phyloP scores from a whole-genome alignment of 163 green algal genomes.

The Prototheca wickerhamii region DNA sequence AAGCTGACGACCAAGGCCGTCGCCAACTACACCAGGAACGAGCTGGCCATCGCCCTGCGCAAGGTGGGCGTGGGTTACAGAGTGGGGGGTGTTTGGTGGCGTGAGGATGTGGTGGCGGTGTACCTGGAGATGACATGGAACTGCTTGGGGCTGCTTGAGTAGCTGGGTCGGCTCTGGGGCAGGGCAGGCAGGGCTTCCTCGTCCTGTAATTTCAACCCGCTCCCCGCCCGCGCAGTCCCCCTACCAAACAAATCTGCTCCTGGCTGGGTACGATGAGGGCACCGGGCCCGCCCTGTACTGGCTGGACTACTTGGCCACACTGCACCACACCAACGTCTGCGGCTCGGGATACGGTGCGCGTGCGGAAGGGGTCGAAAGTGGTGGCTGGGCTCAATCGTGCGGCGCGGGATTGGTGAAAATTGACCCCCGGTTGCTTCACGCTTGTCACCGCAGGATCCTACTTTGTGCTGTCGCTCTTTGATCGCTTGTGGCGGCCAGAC shows the following conservation, averaged over 20 bases:
- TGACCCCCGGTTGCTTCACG: too few relatives aligned
- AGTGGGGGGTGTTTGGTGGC: not conserved
- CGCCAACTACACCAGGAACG: slow-evolving; percentile 81
- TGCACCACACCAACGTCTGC: slow-evolving; percentile 92
- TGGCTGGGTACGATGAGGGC: slow-evolving; percentile 86
- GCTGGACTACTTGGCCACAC: slow-evolving; percentile 96
- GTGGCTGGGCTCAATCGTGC: too few relatives aligned
- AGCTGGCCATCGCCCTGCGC: slow-evolving; percentile 88
- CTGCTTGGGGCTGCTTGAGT: too few relatives aligned
- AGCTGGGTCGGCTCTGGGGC: not conserved
- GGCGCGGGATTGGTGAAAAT: too few relatives aligned
- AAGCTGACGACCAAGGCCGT: slow-evolving; percentile 78
- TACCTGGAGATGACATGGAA: not conserved
- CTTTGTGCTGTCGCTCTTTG: slow-evolving; percentile 89
- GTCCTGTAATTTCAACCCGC: not conserved
- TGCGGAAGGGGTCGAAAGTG: too few relatives aligned
- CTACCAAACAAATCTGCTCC: slow-evolving; percentile 88
- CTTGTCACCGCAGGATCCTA: slow-evolving; percentile 70
- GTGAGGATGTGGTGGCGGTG: not conserved
- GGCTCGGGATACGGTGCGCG: slow-evolving; percentile 87
- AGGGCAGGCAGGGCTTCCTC: not conserved
- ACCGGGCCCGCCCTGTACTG: slow-evolving; percentile 81
- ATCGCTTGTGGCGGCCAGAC: slow-evolving; percentile 89
- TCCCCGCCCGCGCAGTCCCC: slow-evolving; percentile 52
- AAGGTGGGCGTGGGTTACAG: slow-evolving; percentile 41